Base-by-base conservation (phyloP, 2,329 filamentous ascomycete genomes). In the Triangularia verruculosa region DNA sequence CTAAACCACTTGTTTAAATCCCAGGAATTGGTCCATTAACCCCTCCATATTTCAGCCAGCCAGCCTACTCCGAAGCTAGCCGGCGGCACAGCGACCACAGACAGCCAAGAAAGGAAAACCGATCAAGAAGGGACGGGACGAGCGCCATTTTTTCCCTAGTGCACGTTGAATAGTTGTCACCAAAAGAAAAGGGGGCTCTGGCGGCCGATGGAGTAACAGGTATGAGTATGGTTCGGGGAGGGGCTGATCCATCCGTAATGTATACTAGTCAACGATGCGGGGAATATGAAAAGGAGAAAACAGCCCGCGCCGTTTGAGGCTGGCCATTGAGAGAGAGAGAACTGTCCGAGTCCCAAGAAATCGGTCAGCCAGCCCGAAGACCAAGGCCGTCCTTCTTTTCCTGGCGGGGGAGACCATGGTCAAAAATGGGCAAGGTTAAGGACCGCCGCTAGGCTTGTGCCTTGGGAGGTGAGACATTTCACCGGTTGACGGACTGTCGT, bases 331-430 rank as follows among this genome's bases (percentile, higher is more conserved):
- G 22, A 54, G 22, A 3, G 22, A 8, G 13, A 7, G 22, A 17
- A 28, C 12, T 54, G 51, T 54, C 24, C 22, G 27, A 58, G 56
- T 30, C 30, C 56, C 9, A 58, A n/a, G 30, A 58, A 39, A 27
- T 58, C 17, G 56, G 32, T 27, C 59, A 53, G 30, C 34, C 27
- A 61, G 51, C 56, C 59, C 53, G 61, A 47, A 20, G 59, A 25
- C 32, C 22, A 22, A n/a, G n/a, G 55, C 17, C 32, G 25, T 55
- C n/a, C n/a, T 51, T 47, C 52, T 55, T 30, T 57, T 39, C 30
- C 56, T 54, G 27, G 51, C 51, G 51, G 51, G 51, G 13, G 25
- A 24, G 55, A 17, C 27, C 27, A 28, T 28, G 27, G 27, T 28
- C n/a, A n/a, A 28, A 11, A 43, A 47, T 47, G 39, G 39, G 17